Conservation (phyloP, 495 filamentous ascomycete genomes). For the Aspergillus avenaceus region DNA sequence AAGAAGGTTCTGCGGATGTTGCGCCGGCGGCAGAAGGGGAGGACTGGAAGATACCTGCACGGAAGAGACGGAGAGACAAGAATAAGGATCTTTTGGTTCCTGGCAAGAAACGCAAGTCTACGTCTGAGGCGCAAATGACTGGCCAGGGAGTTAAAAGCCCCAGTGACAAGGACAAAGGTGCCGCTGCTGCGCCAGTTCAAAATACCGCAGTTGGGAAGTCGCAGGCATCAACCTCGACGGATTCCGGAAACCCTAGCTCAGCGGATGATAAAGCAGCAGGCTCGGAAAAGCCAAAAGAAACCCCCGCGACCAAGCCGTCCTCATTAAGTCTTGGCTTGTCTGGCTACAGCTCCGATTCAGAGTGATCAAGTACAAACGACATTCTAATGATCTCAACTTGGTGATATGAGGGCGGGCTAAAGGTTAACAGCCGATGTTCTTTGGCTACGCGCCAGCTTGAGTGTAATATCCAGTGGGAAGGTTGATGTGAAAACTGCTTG, state of each 20-base stretch:
- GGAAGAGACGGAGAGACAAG: conserved; percentile 58
- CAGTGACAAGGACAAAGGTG: background rate
- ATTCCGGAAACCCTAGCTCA: background rate
- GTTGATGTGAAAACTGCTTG: background rate
- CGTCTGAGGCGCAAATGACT: conserved; percentile 17
- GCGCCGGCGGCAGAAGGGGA: conserved; percentile 38
- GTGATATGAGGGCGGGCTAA: no score
- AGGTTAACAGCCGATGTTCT: no score
- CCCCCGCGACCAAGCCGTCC: conserved; percentile 13
- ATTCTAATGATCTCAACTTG: background rate
- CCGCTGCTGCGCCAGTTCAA: background rate
- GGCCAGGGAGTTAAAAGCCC: conserved; percentile 6
- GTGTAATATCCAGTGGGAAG: no score
- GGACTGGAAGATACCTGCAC: conserved; percentile 50
- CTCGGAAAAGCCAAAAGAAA: conserved; percentile 1
- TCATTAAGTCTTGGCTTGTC: conserved; percentile 29
- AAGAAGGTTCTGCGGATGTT: conserved; percentile 30
- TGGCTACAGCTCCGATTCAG: conserved; percentile 43
- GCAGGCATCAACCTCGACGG: background rate
- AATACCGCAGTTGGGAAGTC: background rate
- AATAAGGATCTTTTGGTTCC: conserved; percentile 51
- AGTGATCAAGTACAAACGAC: conserved; percentile 16
- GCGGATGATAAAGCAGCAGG: background rate
- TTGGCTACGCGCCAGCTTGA: no score
- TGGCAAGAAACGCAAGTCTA: conserved; percentile 54